A percentile compares a stretch with the other conserved stretches of the same genome.
phyloP scores from a whole-genome alignment of 495 filamentous ascomycete species.

The Recurvomyces mirabilis region DNA sequence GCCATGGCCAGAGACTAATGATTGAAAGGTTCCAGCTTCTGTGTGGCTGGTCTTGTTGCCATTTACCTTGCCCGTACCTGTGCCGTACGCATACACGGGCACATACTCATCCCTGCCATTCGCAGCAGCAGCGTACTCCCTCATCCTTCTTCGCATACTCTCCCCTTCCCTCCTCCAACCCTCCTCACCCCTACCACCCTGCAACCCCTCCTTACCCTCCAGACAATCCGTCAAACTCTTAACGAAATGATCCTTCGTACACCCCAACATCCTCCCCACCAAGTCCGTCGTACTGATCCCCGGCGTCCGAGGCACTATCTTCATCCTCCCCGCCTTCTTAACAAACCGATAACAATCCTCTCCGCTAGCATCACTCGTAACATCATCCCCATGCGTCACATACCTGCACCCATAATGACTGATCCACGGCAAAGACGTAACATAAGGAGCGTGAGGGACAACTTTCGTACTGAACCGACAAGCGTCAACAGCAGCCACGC shows the following conservation, averaged over 20 bases:
- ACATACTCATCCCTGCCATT: slow-evolving; percentile 18
- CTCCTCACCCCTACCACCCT: slow-evolving; percentile 49
- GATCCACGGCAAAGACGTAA: slow-evolving; percentile 87
- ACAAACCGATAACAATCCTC: slow-evolving; percentile 97
- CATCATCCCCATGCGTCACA: slow-evolving; percentile 86
- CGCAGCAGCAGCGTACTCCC: slow-evolving; percentile 44
- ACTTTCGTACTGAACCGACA: slow-evolving; percentile 86
- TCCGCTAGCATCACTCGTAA: slow-evolving; percentile 72
- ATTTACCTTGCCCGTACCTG: slow-evolving; percentile 24
- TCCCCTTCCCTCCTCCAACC: no score
- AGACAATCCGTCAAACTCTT: slow-evolving; percentile 58
- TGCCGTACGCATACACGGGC: slow-evolving; percentile 2
- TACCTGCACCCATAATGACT: slow-evolving; percentile 86
- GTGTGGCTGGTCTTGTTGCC: no score
- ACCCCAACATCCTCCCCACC: slow-evolving; percentile 92
- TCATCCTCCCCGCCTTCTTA: slow-evolving; percentile 81
- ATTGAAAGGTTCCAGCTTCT: slow-evolving; percentile 39
- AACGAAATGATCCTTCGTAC: slow-evolving; percentile 70
- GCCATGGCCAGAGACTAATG: slow-evolving; percentile 52
- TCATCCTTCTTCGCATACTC: slow-evolving; percentile 58
- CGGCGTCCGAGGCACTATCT: slow-evolving; percentile 89
- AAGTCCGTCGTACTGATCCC: slow-evolving; percentile 95
- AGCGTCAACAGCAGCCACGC: slow-evolving; percentile 80
- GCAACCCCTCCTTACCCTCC: slow-evolving; percentile 58
- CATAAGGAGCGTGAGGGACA: slow-evolving; percentile 82